These are phyloP conservation scores for Leccinellum albellum DNA, from an alignment of 768 basidiomycete species.

Conservation along the genomic window DNA sequence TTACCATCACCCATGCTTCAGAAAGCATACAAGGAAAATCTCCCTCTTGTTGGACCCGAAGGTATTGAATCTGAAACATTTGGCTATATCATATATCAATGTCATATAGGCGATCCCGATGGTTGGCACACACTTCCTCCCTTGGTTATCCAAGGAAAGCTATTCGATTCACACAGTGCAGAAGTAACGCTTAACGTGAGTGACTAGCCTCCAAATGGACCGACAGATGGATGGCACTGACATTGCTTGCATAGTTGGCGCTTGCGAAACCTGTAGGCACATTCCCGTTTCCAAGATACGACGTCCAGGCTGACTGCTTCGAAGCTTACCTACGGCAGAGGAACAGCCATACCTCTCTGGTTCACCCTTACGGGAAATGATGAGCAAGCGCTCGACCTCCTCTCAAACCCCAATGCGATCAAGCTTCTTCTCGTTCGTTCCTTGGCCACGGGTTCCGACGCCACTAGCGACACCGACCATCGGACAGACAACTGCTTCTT, in stretches of 20 bases:
- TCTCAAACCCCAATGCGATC: constrained; percentile 40
- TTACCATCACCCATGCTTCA: constrained; percentile 35
- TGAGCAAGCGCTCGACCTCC: constrained; percentile 47
- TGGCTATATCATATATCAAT: not conserved
- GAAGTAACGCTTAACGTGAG: constrained; percentile 34
- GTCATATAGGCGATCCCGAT: constrained; percentile 32
- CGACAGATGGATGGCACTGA: not conserved
- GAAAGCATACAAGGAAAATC: constrained; percentile 34
- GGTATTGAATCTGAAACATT: constrained; percentile 1
- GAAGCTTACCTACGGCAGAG: constrained; percentile 50
- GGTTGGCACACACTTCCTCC: constrained; percentile 38
- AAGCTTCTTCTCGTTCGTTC: constrained; percentile 44
- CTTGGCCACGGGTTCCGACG: constrained; percentile 46
- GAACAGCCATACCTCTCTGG: constrained; percentile 47
- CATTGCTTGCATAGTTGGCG: constrained; percentile 36
- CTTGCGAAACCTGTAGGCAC: constrained; percentile 45
- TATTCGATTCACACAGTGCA: constrained; percentile 32
- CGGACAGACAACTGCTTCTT: constrained; percentile 47
- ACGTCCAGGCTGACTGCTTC: not conserved
- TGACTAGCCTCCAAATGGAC: not conserved
- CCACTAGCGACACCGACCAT: constrained; percentile 36
- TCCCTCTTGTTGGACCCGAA: constrained; percentile 34
- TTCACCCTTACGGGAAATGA: constrained; percentile 45
- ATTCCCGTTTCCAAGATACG: not conserved
- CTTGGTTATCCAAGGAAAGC: constrained; percentile 30